phyloP scores from a whole-genome alignment of 257 asterid genomes.

The Penstemon davidsonii region DNA sequence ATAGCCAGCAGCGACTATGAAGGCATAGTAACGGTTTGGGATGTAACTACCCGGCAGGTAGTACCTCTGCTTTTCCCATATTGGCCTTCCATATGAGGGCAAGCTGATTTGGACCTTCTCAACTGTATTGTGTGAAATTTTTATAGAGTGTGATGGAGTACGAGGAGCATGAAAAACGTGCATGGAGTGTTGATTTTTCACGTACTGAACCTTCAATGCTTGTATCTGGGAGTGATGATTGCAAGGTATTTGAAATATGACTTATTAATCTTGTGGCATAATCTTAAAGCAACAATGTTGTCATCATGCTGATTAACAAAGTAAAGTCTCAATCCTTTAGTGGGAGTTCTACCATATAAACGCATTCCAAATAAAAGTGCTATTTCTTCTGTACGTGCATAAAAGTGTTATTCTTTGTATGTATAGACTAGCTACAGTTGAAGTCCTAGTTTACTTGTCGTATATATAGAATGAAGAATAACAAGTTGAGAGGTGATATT shows the following conservation, averaged over 20 bases:
- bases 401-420: too few relatives aligned
- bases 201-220: constrained; percentile 83
- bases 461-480: too few relatives aligned
- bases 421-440: too few relatives aligned
- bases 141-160: constrained; percentile 86
- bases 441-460: too few relatives aligned
- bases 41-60: constrained; percentile 88
- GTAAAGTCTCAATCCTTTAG: too few relatives aligned
- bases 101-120: constrained; percentile 18
- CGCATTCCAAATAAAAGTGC: too few relatives aligned
- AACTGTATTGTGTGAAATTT: constrained; percentile 15
- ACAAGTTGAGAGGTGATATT: too few relatives aligned
- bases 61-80: constrained; percentile 18
- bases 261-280: neutral
- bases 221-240: constrained; percentile 89
- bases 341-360: too few relatives aligned
- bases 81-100: constrained; percentile 18
- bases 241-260: constrained; percentile 59
- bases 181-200: constrained; percentile 94
- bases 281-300: too few relatives aligned
- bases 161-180: constrained; percentile 93
- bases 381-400: too few relatives aligned
- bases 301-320: too few relatives aligned
- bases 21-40: constrained; percentile 92
- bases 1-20: constrained; percentile 94